phyloP scores from a whole-genome alignment of 2,329 filamentous ascomycete genomes.

The Aureobasidium sp. region DNA sequence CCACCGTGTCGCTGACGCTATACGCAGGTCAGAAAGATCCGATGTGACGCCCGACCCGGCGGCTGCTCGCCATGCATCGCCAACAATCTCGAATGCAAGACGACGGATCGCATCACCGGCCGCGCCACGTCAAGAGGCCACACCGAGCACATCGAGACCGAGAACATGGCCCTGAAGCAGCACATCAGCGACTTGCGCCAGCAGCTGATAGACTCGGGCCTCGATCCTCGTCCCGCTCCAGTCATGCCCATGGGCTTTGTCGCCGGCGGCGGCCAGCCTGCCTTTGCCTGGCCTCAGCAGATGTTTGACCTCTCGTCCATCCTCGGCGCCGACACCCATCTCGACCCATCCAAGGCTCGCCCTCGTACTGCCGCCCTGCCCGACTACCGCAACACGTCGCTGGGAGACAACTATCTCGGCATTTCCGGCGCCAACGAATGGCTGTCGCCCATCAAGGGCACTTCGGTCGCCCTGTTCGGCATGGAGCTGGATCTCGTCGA shows the following conservation, averaged over 20 bases:
- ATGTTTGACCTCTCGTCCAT: conserved; percentile 17
- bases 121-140: conserved; percentile 73
- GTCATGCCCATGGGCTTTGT: conserved; percentile 9
- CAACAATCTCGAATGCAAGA: conserved; percentile 70
- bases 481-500: conserved; percentile 72
- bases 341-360: conserved; percentile 12
- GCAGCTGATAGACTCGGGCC: conserved; percentile 53
- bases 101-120: conserved; percentile 80
- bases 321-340: conserved; percentile 15
- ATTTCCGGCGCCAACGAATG: conserved; percentile 56
- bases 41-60: conserved; percentile 72
- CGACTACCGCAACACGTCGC: conserved; percentile 40
- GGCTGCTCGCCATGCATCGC: conserved; percentile 77
- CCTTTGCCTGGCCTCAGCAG: conserved; percentile 14
- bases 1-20: neutral
- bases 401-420: conserved; percentile 60
- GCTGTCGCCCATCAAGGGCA: conserved; percentile 68
- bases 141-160: conserved; percentile 66
- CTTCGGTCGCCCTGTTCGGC: conserved; percentile 68
- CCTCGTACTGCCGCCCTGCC: conserved; percentile 30
- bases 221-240: conserved; percentile 49
- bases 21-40: conserved; percentile 66
- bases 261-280: neutral
- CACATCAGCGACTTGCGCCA: conserved; percentile 63
- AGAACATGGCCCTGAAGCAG: conserved; percentile 59